A percentile compares a stretch with the other conserved stretches of the same genome.
Evolutionary conservation across 306 rosid genomes (phyloP).

Genomic region (Aeschynomene evenia): DNA sequence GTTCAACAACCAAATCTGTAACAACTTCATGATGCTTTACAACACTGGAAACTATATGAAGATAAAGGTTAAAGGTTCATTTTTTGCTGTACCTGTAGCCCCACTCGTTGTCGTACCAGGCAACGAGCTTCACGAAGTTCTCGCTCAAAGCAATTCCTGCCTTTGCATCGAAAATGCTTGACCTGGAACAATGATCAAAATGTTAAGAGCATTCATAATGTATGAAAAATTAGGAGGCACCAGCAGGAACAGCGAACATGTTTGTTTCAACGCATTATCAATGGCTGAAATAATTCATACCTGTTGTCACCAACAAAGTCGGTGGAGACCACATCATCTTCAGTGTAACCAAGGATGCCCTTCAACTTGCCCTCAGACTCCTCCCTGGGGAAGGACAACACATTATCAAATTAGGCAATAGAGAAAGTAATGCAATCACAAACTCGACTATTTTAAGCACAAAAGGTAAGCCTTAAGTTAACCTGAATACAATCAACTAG

Average conservation of each 20-base stretch:
- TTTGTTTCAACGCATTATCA: neutral
- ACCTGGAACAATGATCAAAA: constrained; percentile 43
- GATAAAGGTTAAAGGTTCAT: neutral
- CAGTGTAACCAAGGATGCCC: constrained; percentile 75
- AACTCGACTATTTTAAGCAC: neutral
- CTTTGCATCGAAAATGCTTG: constrained; percentile 73
- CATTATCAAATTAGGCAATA: neutral
- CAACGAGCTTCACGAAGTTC: constrained; percentile 44
- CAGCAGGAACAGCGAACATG: neutral
- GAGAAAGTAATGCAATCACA: neutral
- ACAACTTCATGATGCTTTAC: neutral
- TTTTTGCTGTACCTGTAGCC: constrained; percentile 73
- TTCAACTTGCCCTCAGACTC: constrained; percentile 75
- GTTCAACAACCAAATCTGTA: neutral
- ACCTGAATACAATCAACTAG: neutral
- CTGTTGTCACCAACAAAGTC: constrained; percentile 73
- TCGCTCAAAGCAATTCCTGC: constrained; percentile 72
- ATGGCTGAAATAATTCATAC: constrained; percentile 13
- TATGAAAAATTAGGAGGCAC: neutral
- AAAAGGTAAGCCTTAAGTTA: neutral
- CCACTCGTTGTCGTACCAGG: constrained; percentile 78
- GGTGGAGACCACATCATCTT: constrained; percentile 69
- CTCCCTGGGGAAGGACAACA: constrained; percentile 42
- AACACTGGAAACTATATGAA: neutral
- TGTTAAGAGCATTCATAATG: neutral